Conservation (phyloP, 495 filamentous ascomycete species). For the Terfezia boudieri region DNA sequence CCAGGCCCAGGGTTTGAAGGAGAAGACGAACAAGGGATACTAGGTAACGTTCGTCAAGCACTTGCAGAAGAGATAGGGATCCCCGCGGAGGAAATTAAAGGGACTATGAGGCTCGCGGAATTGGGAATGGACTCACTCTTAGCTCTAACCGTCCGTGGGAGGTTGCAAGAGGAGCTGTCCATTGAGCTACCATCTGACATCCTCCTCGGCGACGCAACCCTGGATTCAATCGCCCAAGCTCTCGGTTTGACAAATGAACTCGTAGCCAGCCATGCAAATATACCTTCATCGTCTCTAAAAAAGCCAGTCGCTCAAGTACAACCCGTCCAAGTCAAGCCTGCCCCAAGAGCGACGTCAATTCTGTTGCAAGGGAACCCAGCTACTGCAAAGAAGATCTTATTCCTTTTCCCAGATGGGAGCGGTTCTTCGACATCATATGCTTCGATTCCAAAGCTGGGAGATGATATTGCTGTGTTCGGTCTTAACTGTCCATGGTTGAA, state of each 20-base stretch:
- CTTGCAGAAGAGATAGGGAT: constrained; percentile 49
- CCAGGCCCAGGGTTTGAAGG: neutral
- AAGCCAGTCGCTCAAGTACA: constrained; percentile 8
- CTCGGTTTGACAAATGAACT: constrained; percentile 14
- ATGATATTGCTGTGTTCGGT: constrained; percentile 27
- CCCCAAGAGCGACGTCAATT: constrained; percentile 23
- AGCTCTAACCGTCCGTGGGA: constrained; percentile 30
- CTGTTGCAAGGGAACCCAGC: constrained; percentile 25
- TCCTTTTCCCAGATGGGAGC: constrained; percentile 58
- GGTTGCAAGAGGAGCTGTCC: constrained; percentile 34
- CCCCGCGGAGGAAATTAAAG: constrained; percentile 36
- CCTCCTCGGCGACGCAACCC: too few relatives aligned
- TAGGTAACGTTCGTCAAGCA: constrained; percentile 20
- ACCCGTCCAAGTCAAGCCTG: constrained; percentile 8
- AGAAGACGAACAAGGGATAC: constrained; percentile 3
- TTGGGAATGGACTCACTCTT: constrained; percentile 41
- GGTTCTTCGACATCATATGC: constrained; percentile 46
- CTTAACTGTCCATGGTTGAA: constrained; percentile 44
- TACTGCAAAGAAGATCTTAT: constrained; percentile 37
- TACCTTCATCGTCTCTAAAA: too few relatives aligned
- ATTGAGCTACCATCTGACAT: constrained; percentile 22
- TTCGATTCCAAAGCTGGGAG: constrained; percentile 27
- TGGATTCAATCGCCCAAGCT: neutral
- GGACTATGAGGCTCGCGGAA: constrained; percentile 31
- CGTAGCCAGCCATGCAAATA: constrained; percentile 1